These are phyloP conservation scores for Onygenales sp. DNA, from an alignment of 2,329 filamentous ascomycete genomes.

Conservation along the genomic window DNA sequence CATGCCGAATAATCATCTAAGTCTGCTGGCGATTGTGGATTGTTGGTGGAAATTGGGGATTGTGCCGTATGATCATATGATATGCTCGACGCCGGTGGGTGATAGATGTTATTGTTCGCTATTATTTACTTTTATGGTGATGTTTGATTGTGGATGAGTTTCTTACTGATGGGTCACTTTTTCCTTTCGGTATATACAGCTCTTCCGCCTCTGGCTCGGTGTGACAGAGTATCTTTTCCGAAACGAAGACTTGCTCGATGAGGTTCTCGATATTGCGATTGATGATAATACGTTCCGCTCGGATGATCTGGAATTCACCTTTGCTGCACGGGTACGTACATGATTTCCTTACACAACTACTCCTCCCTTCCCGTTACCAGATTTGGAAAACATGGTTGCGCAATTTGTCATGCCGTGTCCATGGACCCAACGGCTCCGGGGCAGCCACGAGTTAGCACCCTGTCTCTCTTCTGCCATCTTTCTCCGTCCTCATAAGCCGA, in stretches of 20 bases:
- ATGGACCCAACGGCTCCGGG: too few relatives aligned
- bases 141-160: neutral
- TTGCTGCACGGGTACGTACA: constrained; percentile 63
- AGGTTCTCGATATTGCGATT: constrained; percentile 75
- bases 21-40: constrained; percentile 91
- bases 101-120: neutral
- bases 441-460: too few relatives aligned
- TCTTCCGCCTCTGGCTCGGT: constrained; percentile 92
- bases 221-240: constrained; percentile 96
- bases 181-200: constrained; percentile 27
- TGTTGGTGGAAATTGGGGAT: constrained; percentile 94
- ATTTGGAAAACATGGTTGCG: too few relatives aligned
- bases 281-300: constrained; percentile 86
- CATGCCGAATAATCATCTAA: constrained; percentile 87
- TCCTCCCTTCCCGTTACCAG: neutral
- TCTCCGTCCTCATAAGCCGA: too few relatives aligned
- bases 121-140: neutral
- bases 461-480: too few relatives aligned
- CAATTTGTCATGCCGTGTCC: too few relatives aligned
- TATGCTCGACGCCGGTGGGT: constrained; percentile 81
- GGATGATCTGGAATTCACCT: constrained; percentile 95
- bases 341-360: neutral
- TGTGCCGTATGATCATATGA: constrained; percentile 98
- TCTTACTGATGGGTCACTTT: neutral
- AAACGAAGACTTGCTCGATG: constrained; percentile 68